A percentile compares a stretch with the other conserved stretches of the same genome.
Conservation (phyloP, 2,329 filamentous ascomycete species). For the Hymenoscyphus fraxineus region DNA sequence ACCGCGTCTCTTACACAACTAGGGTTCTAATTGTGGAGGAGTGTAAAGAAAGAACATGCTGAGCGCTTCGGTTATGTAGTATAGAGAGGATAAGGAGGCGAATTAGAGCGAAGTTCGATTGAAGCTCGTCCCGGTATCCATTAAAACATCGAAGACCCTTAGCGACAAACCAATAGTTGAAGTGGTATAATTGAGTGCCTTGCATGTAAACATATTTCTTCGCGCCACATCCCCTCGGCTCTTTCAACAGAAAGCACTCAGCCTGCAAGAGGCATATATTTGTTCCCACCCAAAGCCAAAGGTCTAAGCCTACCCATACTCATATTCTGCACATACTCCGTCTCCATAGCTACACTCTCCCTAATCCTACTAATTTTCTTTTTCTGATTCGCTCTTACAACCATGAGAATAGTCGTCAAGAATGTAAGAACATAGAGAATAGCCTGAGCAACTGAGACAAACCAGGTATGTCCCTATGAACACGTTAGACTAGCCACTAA, state of each 20-base stretch:
- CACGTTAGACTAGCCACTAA: background rate
- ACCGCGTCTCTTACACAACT: constrained; percentile 32
- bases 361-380: constrained; percentile 20
- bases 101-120: constrained; percentile 36
- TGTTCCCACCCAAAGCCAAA: constrained; percentile 6
- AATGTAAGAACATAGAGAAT: constrained; percentile 21
- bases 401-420: constrained; percentile 15
- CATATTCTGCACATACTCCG: constrained; percentile 14
- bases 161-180: background rate
- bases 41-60: background rate
- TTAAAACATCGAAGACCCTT: background rate
- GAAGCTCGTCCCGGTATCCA: constrained; percentile 2
- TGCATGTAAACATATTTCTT: background rate
- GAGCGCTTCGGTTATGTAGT: constrained; percentile 26
- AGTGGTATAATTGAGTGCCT: background rate
- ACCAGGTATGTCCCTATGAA: constrained; percentile 18
- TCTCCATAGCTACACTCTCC: constrained; percentile 17
- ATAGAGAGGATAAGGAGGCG: constrained; percentile 38
- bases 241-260: background rate
- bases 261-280: constrained; percentile 15
- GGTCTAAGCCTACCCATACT: constrained; percentile 3
- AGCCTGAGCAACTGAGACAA: constrained; percentile 21
- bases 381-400: constrained; percentile 15
- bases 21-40: constrained; percentile 24
- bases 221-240: background rate